Base-by-base conservation (phyloP, 148 eudicot genomes). In the Polygonum maritimum region DNA sequence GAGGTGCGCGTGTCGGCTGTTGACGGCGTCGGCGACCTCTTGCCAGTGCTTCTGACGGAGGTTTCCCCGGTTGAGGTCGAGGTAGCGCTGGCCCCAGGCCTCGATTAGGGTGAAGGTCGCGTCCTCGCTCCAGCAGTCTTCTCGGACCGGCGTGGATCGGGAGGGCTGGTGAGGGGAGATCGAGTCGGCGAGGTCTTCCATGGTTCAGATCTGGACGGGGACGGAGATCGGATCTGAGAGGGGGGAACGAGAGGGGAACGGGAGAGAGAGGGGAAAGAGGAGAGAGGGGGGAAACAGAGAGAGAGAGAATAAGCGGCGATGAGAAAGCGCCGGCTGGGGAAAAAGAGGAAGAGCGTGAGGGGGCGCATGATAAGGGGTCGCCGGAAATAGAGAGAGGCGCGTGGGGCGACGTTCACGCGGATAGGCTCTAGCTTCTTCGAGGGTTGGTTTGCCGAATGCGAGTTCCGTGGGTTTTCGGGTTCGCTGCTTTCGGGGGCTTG, bases 31-130 rank as follows among this genome's bases (percentile, higher is more conserved):
- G 0, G 93, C 93, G 5, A 91, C 96, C 82, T 91, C 90, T 74
- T 89, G 91, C 96, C 96, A 91, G 73, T 91, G 91, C 76, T 89
- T 89, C 86, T 89, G 96, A 0, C 96, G 81, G 76, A 91, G 91
- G 69, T 91, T 89, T 0, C 93, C 96, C 0, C 93, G 91, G 60
- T 91, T 89, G 5, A 89, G 87, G 13, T 91, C 96, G 13, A 91
- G 2, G 71, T 89, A 89, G 1, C 91, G 85, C 51, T 84, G 86
- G 0, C 96, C 96, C 96, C 96, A 91, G 4, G 93, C 86, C 10
- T 91, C 93, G 60, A 91, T 86, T 0, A 91, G 82, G 1, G 96
- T 89, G 38, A 83, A 69, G 1, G 96, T 91, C 0, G 96, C 96
- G n/a, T 89, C 91, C 76, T 89, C 93, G 82, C 84, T 82, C 96